Base-by-base conservation (phyloP, 2,329 filamentous ascomycete species). In the Blastomyces silverae region DNA sequence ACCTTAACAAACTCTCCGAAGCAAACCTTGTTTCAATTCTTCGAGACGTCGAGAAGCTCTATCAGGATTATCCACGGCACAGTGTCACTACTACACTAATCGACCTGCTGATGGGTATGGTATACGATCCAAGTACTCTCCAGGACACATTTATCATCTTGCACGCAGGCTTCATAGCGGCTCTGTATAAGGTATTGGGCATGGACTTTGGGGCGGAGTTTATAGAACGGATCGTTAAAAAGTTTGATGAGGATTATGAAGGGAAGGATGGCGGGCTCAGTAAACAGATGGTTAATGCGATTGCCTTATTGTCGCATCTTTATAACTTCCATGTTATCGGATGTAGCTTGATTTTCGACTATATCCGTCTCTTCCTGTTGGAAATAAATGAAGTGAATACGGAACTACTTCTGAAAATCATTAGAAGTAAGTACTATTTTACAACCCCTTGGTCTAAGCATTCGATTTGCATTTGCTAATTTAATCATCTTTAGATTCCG, bases 311-410 rank as follows among this genome's bases (percentile, higher is more conserved):
- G 17, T 87, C 92, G 0, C 87, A 96, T 72, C 82, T 97, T 50
- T 99, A 97, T 78, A 92, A 91, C 61, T 96, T 99, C 73, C 90
- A 96, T 71, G 86, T 97, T 28, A 83, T 97, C 56, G 88, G 89
- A 52, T 89, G 88, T 71, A 89, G 87, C 62, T 83, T 99, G 37
- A 83, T 97, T 34, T 97, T 96, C 72, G 94, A 97, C 75, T 94
- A 95, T 72, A 87, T 97, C 73, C 87, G 90, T 39, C 80, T 90
- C 53, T 88, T 96, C 62, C 80, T 97, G 17, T 78, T 80, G 13
- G 84, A 88, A 37, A 84, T 97, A 1, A 90, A 88, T 0, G 93
- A 97, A 74, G 79, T 89, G 48, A 95, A 95, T 73, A 93, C 93
- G 0, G 94, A 97, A 76, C 81, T 97, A 1, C 81, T 97, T 11